phyloP scores from a whole-genome alignment of 495 filamentous ascomycete species.

The Neurospora pannonica region DNA sequence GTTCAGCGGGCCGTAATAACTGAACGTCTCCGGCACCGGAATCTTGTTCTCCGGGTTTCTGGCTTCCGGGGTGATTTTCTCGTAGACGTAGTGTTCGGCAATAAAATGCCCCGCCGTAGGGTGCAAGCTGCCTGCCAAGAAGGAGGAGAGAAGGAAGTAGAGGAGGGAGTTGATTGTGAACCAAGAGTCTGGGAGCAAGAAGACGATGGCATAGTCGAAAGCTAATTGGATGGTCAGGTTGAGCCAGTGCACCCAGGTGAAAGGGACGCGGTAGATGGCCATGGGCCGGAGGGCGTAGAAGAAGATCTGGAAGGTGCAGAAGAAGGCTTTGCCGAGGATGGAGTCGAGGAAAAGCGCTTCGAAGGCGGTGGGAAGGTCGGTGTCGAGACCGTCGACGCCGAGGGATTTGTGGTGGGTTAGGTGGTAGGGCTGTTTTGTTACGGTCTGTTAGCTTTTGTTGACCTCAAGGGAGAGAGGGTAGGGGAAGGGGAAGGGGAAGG shows the following conservation, averaged over 20 bases:
- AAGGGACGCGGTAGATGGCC: constrained; percentile 80
- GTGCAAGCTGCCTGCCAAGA: constrained; percentile 88
- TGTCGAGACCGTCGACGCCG: constrained; percentile 91
- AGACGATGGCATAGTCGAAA: constrained; percentile 67
- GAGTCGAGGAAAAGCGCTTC: constrained; percentile 94
- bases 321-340: constrained; percentile 96
- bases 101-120: constrained; percentile 98
- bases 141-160: constrained; percentile 79
- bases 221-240: constrained; percentile 68
- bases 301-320: constrained; percentile 98
- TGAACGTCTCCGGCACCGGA: constrained; percentile 86
- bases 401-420: constrained; percentile 99
- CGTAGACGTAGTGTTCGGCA: constrained; percentile 98
- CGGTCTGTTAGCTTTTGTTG: neutral
- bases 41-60: constrained; percentile 49
- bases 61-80: constrained; percentile 48
- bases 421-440: constrained; percentile 68
- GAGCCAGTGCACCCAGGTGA: constrained; percentile 74
- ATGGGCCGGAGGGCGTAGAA: constrained; percentile 99
- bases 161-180: constrained; percentile 51
- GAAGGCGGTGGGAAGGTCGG: constrained; percentile 84
- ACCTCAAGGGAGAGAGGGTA: neutral
- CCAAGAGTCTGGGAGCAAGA: constrained; percentile 22
- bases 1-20: constrained; percentile 92
- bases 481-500: neutral